Conservation (phyloP, 1,284 basidiomycete species). For the Ceratobasidium sp. region DNA sequence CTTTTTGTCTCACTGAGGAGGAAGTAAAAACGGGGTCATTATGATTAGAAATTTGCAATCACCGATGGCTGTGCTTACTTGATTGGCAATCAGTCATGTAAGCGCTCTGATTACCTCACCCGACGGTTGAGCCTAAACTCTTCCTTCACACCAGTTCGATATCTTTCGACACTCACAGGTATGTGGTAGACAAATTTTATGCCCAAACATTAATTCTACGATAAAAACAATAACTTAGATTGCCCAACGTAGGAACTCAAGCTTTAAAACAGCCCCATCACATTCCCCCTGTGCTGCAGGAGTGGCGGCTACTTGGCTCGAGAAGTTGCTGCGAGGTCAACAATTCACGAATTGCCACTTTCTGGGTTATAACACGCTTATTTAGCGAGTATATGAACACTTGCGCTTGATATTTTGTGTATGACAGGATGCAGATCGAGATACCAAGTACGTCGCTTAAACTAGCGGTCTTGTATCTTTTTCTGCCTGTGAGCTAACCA, state of each 20-base stretch:
- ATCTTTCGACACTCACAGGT: no score
- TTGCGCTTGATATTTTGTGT: neutral
- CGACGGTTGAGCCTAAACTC: neutral
- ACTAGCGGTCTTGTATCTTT: neutral
- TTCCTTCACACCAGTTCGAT: neutral
- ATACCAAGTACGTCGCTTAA: constrained; percentile 72
- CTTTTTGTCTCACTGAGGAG: no score
- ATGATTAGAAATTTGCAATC: no score
- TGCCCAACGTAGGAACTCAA: neutral
- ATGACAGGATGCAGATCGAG: constrained; percentile 67
- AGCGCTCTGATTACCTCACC: neutral
- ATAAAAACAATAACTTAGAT: neutral
- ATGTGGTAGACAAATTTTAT: no score
- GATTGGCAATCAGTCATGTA: no score
- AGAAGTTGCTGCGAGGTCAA: neutral
- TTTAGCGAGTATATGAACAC: neutral
- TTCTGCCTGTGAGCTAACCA: neutral
- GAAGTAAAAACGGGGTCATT: no score
- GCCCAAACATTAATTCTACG: neutral
- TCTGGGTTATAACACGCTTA: neutral
- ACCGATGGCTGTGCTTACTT: no score
- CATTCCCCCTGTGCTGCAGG: neutral
- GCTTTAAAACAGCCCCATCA: neutral
- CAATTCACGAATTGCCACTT: neutral
- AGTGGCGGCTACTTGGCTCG: neutral